Percentiles rank a stretch among this genome's conserved stretches.
phyloP scores from a whole-genome alignment of 129 eudicot genomes.

The Chrysanthemum lavandulifolium region DNA sequence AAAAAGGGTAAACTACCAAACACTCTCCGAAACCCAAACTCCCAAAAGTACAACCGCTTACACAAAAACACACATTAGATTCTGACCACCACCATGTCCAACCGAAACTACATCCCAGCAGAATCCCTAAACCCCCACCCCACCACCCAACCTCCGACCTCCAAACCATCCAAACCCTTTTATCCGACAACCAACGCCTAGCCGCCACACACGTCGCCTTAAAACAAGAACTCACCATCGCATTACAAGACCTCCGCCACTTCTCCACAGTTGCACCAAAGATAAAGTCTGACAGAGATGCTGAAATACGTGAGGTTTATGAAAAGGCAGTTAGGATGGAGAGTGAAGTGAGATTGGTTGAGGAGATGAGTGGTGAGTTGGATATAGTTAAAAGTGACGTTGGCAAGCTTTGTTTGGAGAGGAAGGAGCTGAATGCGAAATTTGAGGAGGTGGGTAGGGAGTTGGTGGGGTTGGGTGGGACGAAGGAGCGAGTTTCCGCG shows the following conservation, averaged over 20 bases:
- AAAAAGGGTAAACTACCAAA: too few relatives aligned
- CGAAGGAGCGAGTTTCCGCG: slow-evolving; percentile 28
- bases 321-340: slow-evolving; percentile 56
- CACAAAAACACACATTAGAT: too few relatives aligned
- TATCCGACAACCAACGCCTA: slow-evolving; percentile 69
- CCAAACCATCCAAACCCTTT: slow-evolving; percentile 59
- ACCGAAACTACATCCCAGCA: slow-evolving; percentile 28
- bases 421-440: slow-evolving; percentile 47
- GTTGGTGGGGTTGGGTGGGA: slow-evolving; percentile 24
- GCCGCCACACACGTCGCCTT: slow-evolving; percentile 77
- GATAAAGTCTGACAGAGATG: slow-evolving; percentile 59
- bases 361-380: slow-evolving; percentile 43
- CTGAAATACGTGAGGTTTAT: slow-evolving; percentile 51
- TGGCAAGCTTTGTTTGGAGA: slow-evolving; percentile 45
- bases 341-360: slow-evolving; percentile 47
- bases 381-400: slow-evolving; percentile 54
- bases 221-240: slow-evolving; percentile 61
- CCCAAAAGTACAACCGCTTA: background rate
- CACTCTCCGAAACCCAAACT: background rate
- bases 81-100: slow-evolving; percentile 18
- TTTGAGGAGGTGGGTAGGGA: slow-evolving; percentile 35
- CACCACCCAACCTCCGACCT: slow-evolving; percentile 46
- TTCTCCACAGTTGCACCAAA: slow-evolving; percentile 45
- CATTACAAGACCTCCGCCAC: slow-evolving; percentile 62
- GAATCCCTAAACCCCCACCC: slow-evolving; percentile 23